Conservation (phyloP, 129 eudicot genomes). For the Gnaphalium uliginosum region DNA sequence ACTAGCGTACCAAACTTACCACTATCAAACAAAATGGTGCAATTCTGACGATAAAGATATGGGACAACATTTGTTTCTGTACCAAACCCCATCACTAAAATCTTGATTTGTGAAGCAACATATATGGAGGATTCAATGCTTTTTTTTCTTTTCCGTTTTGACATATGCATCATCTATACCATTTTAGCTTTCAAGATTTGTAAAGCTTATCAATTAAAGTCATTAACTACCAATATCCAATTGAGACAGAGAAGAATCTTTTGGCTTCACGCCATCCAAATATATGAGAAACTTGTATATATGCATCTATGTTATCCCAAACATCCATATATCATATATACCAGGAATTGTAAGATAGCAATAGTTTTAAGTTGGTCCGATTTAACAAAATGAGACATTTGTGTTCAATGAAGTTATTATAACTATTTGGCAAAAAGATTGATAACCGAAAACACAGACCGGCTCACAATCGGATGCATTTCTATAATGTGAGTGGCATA, state of each 20-base stretch:
- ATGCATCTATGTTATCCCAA: no score
- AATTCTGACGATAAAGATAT: conserved; percentile 15
- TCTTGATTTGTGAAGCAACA: neutral
- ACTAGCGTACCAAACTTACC: conserved; percentile 16
- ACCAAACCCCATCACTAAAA: conserved; percentile 29
- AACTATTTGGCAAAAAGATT: no score
- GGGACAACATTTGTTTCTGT: conserved; percentile 33
- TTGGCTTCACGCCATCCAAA: no score
- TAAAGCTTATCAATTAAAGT: neutral
- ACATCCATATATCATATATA: no score
- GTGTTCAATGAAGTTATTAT: no score
- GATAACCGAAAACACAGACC: no score
- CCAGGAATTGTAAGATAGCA: no score
- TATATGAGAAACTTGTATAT: no score
- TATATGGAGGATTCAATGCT: conserved; percentile 8
- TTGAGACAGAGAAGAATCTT: neutral
- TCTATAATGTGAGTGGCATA: no score
- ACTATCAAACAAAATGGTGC: conserved; percentile 29
- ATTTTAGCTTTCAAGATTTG: conserved; percentile 16
- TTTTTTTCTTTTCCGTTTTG: conserved; percentile 22
- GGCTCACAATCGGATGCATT: no score
- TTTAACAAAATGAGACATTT: no score
- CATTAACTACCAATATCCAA: neutral
- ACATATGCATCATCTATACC: conserved; percentile 17
- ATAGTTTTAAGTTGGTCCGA: no score